Percentiles rank a stretch among this genome's conserved stretches.
Evolutionary conservation across 2,329 filamentous ascomycete species (phyloP).

Genomic region (Ploettnerulaceae sp.): DNA sequence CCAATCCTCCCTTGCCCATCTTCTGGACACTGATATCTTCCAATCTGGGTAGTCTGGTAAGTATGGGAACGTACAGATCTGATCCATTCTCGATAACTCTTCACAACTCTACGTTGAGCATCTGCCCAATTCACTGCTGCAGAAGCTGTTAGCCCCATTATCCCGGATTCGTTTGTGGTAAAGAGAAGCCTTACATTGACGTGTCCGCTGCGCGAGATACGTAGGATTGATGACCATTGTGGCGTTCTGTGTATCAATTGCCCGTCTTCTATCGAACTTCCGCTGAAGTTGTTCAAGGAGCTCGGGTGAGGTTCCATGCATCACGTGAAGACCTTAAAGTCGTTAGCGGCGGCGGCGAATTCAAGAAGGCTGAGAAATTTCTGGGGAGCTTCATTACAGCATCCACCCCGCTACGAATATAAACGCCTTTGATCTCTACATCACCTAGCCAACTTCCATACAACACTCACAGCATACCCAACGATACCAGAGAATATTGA

Average conservation of each 20-base stretch:
- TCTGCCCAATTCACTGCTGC: constrained; percentile 84
- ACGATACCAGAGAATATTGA: too few relatives aligned
- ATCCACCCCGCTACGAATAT: constrained; percentile 1
- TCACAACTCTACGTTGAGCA: constrained; percentile 80
- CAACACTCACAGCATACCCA: too few relatives aligned
- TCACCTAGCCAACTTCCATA: too few relatives aligned
- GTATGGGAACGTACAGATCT: constrained; percentile 66
- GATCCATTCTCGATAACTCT: constrained; percentile 92
- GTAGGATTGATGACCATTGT: constrained; percentile 88
- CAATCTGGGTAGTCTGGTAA: too few relatives aligned
- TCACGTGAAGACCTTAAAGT: constrained; percentile 13
- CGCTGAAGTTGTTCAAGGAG: constrained; percentile 10
- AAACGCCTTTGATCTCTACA: constrained; percentile 1
- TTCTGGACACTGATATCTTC: too few relatives aligned
- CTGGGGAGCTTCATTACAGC: not conserved
- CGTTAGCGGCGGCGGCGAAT: not conserved
- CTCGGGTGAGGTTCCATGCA: constrained; percentile 19
- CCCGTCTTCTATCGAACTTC: too few relatives aligned
- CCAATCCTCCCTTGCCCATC: not conserved
- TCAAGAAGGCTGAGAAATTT: constrained; percentile 20
- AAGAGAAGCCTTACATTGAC: constrained; percentile 76
- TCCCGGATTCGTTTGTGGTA: too few relatives aligned
- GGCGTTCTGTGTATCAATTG: constrained; percentile 20
- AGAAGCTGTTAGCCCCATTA: constrained; percentile 41
- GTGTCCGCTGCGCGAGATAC: constrained; percentile 77